Conservation (phyloP, 371 early-diverging fungal genomes). For the Mortierella sp. region DNA sequence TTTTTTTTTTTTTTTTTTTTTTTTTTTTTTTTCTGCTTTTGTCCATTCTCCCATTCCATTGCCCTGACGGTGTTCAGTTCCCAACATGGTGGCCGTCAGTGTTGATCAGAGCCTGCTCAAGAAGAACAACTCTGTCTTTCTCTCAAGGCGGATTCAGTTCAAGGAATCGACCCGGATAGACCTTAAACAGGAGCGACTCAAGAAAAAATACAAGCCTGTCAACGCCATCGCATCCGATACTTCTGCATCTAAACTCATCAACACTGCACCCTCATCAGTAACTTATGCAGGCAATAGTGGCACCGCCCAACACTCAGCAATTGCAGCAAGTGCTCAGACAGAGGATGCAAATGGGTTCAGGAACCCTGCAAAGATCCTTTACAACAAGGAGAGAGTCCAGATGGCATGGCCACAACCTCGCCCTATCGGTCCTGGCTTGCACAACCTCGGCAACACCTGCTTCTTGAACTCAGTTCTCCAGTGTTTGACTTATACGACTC, state of each 20-base stretch:
- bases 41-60: too few relatives aligned
- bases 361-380: constrained; percentile 69
- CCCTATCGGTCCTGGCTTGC: constrained; percentile 80
- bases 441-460: constrained; percentile 96
- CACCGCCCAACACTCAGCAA: constrained; percentile 2
- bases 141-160: constrained; percentile 68
- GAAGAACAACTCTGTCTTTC: constrained; percentile 58
- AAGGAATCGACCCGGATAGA: constrained; percentile 64
- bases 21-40: not conserved
- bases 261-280: not conserved
- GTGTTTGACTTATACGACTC: constrained; percentile 90
- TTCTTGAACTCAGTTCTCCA: constrained; percentile 95
- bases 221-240: constrained; percentile 49
- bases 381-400: constrained; percentile 61
- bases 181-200: constrained; percentile 63
- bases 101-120: constrained; percentile 49
- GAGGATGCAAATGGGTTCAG: constrained; percentile 74
- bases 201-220: constrained; percentile 67
- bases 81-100: constrained; percentile 22
- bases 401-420: constrained; percentile 65
- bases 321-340: constrained; percentile 1
- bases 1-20: not conserved
- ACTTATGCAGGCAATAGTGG: constrained; percentile 23
- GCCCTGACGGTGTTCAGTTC: not conserved
- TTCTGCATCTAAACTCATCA: not conserved